Base-by-base conservation (phyloP, 352 stramenopile genomes). In the Globisporangium viniferum region DNA sequence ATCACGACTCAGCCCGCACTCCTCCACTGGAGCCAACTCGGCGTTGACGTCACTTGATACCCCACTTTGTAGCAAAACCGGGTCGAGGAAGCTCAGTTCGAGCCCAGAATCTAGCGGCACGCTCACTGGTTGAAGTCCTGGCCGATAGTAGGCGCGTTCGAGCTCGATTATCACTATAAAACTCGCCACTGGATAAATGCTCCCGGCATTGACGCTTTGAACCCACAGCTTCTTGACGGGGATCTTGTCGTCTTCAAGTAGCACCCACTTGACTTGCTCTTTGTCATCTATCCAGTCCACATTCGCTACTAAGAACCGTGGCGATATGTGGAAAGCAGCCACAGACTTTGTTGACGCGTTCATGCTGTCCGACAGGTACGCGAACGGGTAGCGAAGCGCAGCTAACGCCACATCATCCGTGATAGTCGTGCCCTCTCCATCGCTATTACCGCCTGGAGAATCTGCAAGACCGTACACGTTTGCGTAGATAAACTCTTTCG, bases 201-300 rank as follows among this genome's bases (percentile, higher is more conserved):
- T 36, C 33, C 33, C 6, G 3, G 33, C 33, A 3, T 20, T 1
- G 29, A 59, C 20, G 2, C 22, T 0, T 49, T 66, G 48, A n/a
- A 27, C 24, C 60, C 1, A 48, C 5, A 59, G 3, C 5, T 5
- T 35, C 9, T 33, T 49, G 18, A 66, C 46, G 3, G 9, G 29
- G 29, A 35, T 33, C 60, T 66, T 66, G 24, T 48, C 29, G 31
- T 49, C 29, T 46, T 15, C 46, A 24, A 66, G 48, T 2, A 66
- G 9, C 60, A 66, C 46, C 46, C 46, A 66, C 60, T 66, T 46
- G 60, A 66, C 31, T 18, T 22, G 29, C n/a, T 57, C 29, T 18
- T 20, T 6, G 46, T 3, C 33, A 36, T 36, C 33, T 29, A 59
- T 20, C 60, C 60, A 66, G 3, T 49, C 60, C 1, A 6, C 29